Evolutionary conservation across 768 basidiomycete genomes (phyloP).

Genomic region (Termitomyces eurrhizus): DNA sequence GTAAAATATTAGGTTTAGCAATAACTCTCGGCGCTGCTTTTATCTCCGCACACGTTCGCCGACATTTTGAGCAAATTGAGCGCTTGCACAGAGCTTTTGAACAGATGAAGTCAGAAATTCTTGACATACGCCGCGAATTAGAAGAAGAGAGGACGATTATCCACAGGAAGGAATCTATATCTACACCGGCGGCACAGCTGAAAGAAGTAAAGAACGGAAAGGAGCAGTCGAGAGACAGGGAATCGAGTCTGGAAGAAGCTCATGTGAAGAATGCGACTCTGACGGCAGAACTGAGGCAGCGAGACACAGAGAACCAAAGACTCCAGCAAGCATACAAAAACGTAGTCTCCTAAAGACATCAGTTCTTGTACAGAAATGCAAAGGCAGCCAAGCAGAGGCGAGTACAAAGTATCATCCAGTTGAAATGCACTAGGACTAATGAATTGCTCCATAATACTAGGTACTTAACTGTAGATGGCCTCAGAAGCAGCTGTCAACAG

Average conservation of each 20-base stretch:
- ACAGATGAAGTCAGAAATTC: neutral
- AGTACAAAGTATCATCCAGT: neutral
- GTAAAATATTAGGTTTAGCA: neutral
- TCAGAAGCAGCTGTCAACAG: neutral
- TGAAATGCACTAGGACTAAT: neutral
- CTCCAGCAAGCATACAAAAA: neutral
- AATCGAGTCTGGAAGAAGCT: neutral
- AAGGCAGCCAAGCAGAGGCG: neutral
- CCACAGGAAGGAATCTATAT: neutral
- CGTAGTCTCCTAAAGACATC: neutral
- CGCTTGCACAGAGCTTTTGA: neutral
- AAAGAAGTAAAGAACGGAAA: neutral
- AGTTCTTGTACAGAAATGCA: neutral
- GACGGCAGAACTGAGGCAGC: neutral
- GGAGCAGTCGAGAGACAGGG: neutral
- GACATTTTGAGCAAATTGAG: neutral
- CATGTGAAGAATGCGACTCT: neutral
- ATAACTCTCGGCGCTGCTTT: neutral
- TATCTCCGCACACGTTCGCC: neutral
- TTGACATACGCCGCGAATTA: neutral
- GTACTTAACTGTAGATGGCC: neutral
- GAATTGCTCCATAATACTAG: neutral
- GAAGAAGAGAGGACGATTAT: neutral
- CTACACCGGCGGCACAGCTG: neutral
- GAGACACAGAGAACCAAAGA: neutral